Evolutionary conservation across 2,329 filamentous ascomycete species (phyloP).

Genomic region (Aureobasidium namibiae): DNA sequence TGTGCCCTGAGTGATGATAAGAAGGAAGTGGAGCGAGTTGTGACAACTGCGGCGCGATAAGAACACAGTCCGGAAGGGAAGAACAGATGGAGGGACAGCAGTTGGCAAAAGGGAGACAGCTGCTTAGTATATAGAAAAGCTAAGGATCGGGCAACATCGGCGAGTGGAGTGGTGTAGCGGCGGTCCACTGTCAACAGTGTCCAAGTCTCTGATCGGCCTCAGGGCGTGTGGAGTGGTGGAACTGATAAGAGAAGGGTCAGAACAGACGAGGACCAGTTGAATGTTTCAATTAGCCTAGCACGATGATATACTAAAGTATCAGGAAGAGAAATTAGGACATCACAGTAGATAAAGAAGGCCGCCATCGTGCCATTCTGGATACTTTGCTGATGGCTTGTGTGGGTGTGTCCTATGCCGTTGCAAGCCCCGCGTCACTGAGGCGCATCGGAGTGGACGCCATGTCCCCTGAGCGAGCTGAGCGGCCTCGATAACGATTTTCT

Average conservation of each 20-base stretch:
- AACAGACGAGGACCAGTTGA: background rate
- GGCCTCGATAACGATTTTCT: background rate
- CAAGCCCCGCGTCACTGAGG: constrained; percentile 6
- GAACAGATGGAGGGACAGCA: background rate
- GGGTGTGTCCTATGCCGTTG: background rate
- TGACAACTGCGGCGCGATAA: background rate
- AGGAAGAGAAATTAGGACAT: background rate
- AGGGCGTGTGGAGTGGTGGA: background rate
- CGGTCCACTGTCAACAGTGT: background rate
- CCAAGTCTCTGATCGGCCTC: background rate
- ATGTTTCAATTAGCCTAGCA: background rate
- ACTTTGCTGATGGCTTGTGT: background rate
- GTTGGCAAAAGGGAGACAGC: background rate
- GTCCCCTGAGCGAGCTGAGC: background rate
- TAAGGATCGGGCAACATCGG: constrained; percentile 1
- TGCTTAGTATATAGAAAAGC: background rate
- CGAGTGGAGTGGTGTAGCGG: background rate
- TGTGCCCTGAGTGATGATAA: background rate
- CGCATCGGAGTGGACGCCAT: background rate
- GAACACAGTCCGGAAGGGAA: background rate
- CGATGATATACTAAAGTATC: background rate
- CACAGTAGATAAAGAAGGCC: constrained; percentile 5
- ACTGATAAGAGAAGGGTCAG: background rate
- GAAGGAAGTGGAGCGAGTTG: background rate
- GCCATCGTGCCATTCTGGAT: background rate